Percentiles rank a stretch among this genome's conserved stretches.
Conservation (phyloP, 805 yeast genomes). For the Sugiyamaella chiloensis region DNA sequence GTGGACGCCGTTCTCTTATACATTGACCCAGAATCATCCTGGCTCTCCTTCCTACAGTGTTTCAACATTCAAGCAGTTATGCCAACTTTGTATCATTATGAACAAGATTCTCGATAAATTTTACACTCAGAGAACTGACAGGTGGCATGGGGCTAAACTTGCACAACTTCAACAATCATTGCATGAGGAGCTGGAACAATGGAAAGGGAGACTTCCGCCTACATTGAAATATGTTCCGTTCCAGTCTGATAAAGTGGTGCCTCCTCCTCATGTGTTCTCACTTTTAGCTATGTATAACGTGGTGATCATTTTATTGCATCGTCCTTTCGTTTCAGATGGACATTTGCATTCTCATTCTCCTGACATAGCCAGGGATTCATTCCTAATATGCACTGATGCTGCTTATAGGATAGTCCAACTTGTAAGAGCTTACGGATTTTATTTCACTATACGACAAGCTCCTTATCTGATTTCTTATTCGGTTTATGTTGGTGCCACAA, state of each 20-base stretch:
- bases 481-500: conserved; percentile 9
- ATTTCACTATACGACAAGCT: conserved; percentile 11
- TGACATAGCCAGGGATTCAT: conserved; percentile 3
- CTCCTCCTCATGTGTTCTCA: conserved; percentile 9
- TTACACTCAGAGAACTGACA: conserved; percentile 6
- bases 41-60: conserved; percentile 9
- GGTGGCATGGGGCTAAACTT: neutral
- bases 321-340: conserved; percentile 8
- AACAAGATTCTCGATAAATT: conserved; percentile 7
- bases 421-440: conserved; percentile 8
- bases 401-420: conserved; percentile 8
- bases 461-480: conserved; percentile 10
- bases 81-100: conserved; percentile 8
- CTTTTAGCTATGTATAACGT: conserved; percentile 10
- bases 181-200: conserved; percentile 2
- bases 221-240: conserved; percentile 6
- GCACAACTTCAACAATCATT: neutral
- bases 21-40: conserved; percentile 4
- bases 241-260: conserved; percentile 5
- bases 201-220: neutral
- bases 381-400: conserved; percentile 1
- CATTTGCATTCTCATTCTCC: neutral
- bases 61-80: conserved; percentile 6
- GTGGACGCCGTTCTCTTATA: conserved; percentile 7
- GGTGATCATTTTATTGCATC: conserved; percentile 4